These are phyloP conservation scores for Wallacemonas sp. DNA, from an alignment of 208 protist species.

Conservation along the genomic window DNA sequence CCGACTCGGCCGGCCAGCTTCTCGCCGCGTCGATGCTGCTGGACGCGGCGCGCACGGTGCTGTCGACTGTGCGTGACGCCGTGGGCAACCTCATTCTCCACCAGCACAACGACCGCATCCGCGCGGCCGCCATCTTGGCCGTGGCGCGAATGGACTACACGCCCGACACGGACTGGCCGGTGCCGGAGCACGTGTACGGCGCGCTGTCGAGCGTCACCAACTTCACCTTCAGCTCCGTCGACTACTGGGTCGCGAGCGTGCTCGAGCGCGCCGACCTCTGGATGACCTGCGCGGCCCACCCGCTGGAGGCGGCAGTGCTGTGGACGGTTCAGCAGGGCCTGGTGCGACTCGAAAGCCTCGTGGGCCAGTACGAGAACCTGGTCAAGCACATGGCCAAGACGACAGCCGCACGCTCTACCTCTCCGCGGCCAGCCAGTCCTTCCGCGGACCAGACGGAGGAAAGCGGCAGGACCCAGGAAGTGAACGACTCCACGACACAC, in stretches of 20 bases:
- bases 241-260: constrained; percentile 23
- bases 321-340: constrained; percentile 23
- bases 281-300: constrained; percentile 15
- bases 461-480: too few relatives aligned
- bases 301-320: constrained; percentile 21
- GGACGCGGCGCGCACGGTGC: constrained; percentile 10
- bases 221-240: constrained; percentile 42
- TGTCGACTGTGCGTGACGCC: constrained; percentile 20
- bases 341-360: constrained; percentile 9
- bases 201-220: constrained; percentile 42
- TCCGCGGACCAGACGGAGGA: too few relatives aligned
- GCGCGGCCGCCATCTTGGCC: constrained; percentile 36
- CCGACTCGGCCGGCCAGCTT: constrained; percentile 15
- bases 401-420: neutral
- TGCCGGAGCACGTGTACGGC: constrained; percentile 36
- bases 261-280: constrained; percentile 20
- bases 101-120: constrained; percentile 21
- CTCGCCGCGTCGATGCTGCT: neutral
- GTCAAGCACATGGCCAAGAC: neutral
- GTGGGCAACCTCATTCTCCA: constrained; percentile 28
- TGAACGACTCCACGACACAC: neutral
- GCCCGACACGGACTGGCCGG: constrained; percentile 33
- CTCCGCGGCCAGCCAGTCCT: too few relatives aligned
- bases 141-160: constrained; percentile 52
- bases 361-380: constrained; percentile 2